Evolutionary conservation across 2,329 filamentous ascomycete genomes (phyloP).

Genomic region (Fusarium pseudoanthophilum): DNA sequence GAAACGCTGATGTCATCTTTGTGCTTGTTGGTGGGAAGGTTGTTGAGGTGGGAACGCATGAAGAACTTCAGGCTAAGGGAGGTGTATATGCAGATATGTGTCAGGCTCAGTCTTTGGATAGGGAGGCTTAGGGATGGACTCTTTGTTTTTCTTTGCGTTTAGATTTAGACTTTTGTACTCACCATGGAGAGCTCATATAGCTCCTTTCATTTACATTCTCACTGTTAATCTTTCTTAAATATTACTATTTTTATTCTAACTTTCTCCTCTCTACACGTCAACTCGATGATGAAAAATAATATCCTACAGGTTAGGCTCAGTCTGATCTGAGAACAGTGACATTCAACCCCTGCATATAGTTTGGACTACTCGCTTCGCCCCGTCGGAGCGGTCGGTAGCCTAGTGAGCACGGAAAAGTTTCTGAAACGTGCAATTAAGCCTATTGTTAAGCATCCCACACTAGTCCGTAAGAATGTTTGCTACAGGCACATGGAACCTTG

Average conservation of each 20-base stretch:
- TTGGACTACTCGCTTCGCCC: background rate
- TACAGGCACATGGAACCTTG: no score
- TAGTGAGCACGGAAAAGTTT: background rate
- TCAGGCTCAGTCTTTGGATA: conserved; percentile 28
- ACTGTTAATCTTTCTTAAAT: accelerated
- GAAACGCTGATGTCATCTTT: conserved; percentile 70
- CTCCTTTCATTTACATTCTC: background rate
- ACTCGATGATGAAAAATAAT: no score
- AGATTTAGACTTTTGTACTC: background rate
- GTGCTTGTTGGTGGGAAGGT: conserved; percentile 67
- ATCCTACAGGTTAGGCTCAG: background rate
- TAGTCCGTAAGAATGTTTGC: background rate
- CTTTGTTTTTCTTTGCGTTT: background rate
- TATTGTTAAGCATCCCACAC: background rate
- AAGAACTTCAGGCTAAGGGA: conserved; percentile 60
- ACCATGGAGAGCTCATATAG: accelerated
- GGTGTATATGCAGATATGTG: conserved; percentile 36
- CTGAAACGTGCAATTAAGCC: conserved; percentile 1
- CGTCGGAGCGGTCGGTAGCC: background rate
- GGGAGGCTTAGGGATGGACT: background rate
- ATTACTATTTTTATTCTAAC: accelerated
- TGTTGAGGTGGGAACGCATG: conserved; percentile 68
- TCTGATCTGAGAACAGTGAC: background rate
- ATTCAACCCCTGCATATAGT: background rate
- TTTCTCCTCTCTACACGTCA: accelerated